These are phyloP conservation scores for Cupressus sempervirens DNA, from an alignment of 75 land plant species.

Conservation along the genomic window DNA sequence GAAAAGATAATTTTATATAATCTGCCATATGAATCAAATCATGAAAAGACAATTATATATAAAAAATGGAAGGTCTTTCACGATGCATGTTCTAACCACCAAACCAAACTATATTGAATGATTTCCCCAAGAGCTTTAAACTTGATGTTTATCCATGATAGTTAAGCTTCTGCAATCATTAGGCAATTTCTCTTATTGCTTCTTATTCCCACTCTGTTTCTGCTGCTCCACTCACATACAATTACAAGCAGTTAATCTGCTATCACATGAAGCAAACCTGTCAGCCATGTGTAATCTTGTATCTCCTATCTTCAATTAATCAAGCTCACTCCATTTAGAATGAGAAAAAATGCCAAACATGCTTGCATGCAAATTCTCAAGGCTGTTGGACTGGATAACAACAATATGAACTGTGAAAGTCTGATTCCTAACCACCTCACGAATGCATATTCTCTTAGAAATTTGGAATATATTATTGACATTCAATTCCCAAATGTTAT, in stretches of 20 bases:
- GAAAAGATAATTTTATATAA: background rate
- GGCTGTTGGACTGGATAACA: background rate
- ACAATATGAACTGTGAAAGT: too few species aligned
- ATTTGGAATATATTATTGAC: too few species aligned
- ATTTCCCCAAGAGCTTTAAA: background rate
- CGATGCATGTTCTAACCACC: background rate
- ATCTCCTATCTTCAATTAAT: background rate
- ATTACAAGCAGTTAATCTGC: too few species aligned
- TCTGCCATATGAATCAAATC: background rate
- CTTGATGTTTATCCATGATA: background rate
- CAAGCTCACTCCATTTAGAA: too few species aligned
- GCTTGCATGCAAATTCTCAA: background rate
- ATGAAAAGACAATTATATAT: background rate
- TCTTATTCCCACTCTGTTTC: background rate
- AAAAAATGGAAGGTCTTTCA: background rate
- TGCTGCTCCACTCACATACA: background rate
- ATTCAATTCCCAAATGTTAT: too few species aligned
- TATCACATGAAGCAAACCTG: background rate
- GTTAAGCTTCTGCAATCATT: background rate
- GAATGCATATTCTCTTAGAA: too few species aligned
- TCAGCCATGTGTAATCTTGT: background rate
- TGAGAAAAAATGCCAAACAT: background rate
- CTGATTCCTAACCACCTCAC: too few species aligned
- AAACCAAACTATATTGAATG: background rate
- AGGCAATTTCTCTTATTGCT: background rate